Evolutionary conservation across 2,329 filamentous ascomycete genomes (phyloP).

Genomic region (Tothia fuscella): DNA sequence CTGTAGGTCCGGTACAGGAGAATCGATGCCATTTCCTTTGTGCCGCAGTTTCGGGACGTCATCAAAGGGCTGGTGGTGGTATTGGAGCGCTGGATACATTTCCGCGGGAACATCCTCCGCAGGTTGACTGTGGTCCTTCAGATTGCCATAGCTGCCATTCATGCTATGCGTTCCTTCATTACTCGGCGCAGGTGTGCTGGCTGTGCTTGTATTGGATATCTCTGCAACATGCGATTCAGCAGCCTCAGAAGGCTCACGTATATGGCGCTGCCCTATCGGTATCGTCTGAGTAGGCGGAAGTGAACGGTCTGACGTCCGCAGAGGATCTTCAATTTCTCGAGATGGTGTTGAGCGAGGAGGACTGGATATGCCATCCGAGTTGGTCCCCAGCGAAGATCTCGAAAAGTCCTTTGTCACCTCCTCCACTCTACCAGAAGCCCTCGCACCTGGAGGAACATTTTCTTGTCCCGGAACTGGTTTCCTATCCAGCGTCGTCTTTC

Average conservation of each 20-base stretch:
- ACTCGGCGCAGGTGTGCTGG: background rate
- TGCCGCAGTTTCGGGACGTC: constrained; percentile 1
- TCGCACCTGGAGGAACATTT: constrained; percentile 19
- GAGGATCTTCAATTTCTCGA: constrained; percentile 20
- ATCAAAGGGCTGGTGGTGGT: constrained; percentile 34
- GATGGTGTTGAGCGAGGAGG: too few relatives aligned
- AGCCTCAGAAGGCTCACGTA: constrained; percentile 14
- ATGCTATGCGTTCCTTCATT: background rate
- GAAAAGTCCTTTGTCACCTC: constrained; percentile 15
- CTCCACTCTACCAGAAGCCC: constrained; percentile 21
- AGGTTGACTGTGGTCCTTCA: too few relatives aligned
- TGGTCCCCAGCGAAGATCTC: constrained; percentile 21
- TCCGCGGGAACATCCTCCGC: constrained; percentile 22
- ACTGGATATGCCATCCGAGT: constrained; percentile 24
- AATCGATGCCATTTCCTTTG: constrained; percentile 3
- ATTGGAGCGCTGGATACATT: constrained; percentile 36
- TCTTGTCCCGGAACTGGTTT: constrained; percentile 12
- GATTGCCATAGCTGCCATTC: constrained; percentile 10
- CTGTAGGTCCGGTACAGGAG: constrained; percentile 10
- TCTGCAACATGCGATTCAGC: constrained; percentile 10
- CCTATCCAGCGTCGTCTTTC: background rate
- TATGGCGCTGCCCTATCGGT: constrained; percentile 23
- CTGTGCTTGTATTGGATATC: constrained; percentile 7
- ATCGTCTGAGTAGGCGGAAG: constrained; percentile 22
- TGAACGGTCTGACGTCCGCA: constrained; percentile 17